Conservation (phyloP, 2,329 filamentous ascomycete genomes). For the Chlorencoelia australis region DNA sequence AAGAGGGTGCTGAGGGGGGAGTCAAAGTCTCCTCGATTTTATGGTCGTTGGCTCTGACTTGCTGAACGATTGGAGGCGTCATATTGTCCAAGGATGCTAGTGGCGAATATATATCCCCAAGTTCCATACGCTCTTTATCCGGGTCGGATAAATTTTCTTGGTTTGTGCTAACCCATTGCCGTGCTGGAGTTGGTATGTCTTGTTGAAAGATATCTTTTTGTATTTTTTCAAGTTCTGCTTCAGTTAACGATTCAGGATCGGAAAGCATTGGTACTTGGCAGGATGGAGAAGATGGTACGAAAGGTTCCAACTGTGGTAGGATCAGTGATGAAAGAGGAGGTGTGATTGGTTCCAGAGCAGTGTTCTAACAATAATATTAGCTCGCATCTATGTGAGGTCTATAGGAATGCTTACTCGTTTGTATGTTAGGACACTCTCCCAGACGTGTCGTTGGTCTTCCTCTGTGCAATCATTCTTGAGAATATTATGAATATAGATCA, state of each 20-base stretch:
- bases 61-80: conserved; percentile 3
- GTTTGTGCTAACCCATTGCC: not conserved
- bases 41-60: conserved; percentile 12
- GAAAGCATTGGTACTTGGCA: conserved; percentile 19
- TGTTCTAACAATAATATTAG: conserved; percentile 11
- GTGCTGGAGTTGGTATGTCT: conserved; percentile 19
- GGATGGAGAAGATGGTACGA: conserved; percentile 17
- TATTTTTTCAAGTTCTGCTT: conserved; percentile 17
- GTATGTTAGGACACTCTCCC: conserved; percentile 14
- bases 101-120: conserved; percentile 49
- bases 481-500: conserved; percentile 16
- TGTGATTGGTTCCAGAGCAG: conserved; percentile 19
- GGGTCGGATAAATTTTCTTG: conserved; percentile 2
- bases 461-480: conserved; percentile 15
- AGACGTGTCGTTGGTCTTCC: conserved; percentile 17
- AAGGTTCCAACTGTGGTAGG: conserved; percentile 8
- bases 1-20: conserved; percentile 9
- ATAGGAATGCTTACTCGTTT: conserved; percentile 13
- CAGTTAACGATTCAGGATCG: conserved; percentile 17
- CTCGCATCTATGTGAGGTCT: too few species aligned
- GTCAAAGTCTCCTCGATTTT: conserved; percentile 26
- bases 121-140: conserved; percentile 44
- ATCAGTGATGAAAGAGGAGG: conserved; percentile 23
- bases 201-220: conserved; percentile 23
- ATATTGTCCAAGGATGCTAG: conserved; percentile 10